Evolutionary conservation across 2,329 filamentous ascomycete genomes (phyloP).

Genomic region (Pseudogymnoascus sp.): DNA sequence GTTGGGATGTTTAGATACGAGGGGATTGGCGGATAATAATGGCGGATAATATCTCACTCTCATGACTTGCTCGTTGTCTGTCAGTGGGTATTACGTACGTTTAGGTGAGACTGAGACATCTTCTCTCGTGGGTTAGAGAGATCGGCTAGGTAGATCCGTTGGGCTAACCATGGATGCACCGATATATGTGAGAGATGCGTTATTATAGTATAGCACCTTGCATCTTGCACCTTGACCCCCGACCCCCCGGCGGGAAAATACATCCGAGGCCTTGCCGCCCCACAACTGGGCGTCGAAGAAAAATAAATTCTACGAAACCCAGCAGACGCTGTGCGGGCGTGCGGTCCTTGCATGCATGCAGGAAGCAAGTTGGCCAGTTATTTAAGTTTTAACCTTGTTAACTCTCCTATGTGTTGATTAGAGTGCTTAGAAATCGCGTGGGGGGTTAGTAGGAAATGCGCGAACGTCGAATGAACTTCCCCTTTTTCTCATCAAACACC

Average conservation of each 20-base stretch:
- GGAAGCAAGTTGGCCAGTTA: background rate
- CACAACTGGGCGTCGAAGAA: background rate
- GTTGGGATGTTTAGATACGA: background rate
- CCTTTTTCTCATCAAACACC: background rate
- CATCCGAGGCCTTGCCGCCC: background rate
- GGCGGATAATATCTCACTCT: background rate
- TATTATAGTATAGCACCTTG: background rate
- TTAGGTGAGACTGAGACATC: background rate
- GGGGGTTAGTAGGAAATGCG: background rate
- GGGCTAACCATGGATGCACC: background rate
- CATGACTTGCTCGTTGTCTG: no score
- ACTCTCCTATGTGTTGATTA: background rate
- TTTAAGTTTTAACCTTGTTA: background rate
- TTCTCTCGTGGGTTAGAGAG: background rate
- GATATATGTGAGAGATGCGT: background rate
- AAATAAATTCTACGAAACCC: background rate
- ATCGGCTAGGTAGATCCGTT: background rate
- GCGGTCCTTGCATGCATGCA: background rate
- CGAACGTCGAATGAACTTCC: background rate
- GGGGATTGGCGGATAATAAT: background rate
- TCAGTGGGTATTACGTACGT: background rate
- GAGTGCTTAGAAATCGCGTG: background rate
- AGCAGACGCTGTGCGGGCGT: background rate
- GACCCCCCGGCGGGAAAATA: background rate
- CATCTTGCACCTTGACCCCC: no score